Conservation (phyloP, 2,329 filamentous ascomycete genomes). For the Diaporthe ampelina region DNA sequence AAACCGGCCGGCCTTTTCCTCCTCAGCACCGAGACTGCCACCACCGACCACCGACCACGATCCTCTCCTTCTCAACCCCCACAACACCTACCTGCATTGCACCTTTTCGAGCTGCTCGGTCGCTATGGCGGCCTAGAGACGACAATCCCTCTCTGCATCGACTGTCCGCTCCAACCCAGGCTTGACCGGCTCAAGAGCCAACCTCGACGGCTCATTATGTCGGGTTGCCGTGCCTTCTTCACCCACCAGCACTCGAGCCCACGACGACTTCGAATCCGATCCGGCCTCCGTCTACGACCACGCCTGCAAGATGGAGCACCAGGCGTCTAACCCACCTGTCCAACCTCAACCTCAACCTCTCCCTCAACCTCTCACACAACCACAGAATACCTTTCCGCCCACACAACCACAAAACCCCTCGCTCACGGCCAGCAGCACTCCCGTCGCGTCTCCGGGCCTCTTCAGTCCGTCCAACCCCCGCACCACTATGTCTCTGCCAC, state of each 20-base stretch:
- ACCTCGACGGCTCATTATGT: constrained; percentile 41
- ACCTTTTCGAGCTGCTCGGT: constrained; percentile 23
- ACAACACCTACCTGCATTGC: neutral
- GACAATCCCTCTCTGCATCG: constrained; percentile 3
- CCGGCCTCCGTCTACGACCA: constrained; percentile 8
- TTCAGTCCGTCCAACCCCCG: constrained; percentile 67
- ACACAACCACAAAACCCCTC: constrained; percentile 56
- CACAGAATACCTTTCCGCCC: constrained; percentile 51
- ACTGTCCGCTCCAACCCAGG: constrained; percentile 20
- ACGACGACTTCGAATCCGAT: constrained; percentile 28
- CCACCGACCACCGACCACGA: constrained; percentile 19
- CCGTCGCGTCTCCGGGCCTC: constrained; percentile 72
- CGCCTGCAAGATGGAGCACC: constrained; percentile 50
- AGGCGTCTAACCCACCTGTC: constrained; percentile 40
- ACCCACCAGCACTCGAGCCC: constrained; percentile 30
- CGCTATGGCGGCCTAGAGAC: constrained; percentile 35
- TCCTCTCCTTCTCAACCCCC: constrained; percentile 22
- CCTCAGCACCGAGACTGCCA: constrained; percentile 25
- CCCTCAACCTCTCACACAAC: constrained; percentile 45
- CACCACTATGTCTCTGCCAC: constrained; percentile 54
- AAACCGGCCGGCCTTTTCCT: constrained; percentile 25
- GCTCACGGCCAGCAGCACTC: constrained; percentile 68
- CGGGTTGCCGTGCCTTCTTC: constrained; percentile 36
- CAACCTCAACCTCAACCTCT: constrained; percentile 45
- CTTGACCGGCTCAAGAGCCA: constrained; percentile 35